Evolutionary conservation across 306 rosid genomes (phyloP).

Genomic region (Corylus heterophylla): DNA sequence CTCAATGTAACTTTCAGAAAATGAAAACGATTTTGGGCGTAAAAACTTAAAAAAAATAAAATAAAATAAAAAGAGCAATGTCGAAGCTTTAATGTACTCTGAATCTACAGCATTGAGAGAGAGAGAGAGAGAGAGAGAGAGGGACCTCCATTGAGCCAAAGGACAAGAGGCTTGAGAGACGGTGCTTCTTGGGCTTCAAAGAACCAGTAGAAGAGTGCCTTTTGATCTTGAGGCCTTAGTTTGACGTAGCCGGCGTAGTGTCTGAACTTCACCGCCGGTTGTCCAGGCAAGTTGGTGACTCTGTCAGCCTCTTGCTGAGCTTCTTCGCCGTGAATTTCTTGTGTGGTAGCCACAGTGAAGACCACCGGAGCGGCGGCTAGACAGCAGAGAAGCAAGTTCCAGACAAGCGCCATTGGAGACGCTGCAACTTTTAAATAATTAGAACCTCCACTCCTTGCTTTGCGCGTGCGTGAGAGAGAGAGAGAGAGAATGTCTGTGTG

Average conservation of each 20-base stretch:
- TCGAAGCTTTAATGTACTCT: not conserved
- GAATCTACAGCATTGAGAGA: not conserved
- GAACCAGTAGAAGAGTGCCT: conserved; percentile 77
- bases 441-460: not conserved
- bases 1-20: too few species aligned
- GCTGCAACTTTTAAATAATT: not conserved
- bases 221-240: conserved; percentile 27
- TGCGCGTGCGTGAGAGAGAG: not conserved
- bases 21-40: too few species aligned
- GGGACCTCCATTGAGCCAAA: conserved; percentile 79
- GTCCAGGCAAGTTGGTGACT: conserved; percentile 57
- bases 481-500: not conserved
- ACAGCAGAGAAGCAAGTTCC: conserved; percentile 1
- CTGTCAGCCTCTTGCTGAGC: conserved; percentile 45
- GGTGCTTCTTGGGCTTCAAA: conserved; percentile 57
- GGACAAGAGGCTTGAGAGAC: conserved; percentile 51
- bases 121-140: not conserved
- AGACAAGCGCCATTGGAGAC: not conserved
- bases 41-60: too few species aligned
- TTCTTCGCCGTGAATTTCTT: not conserved
- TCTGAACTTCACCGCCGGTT: conserved; percentile 51
- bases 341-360: not conserved
- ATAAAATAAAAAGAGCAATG: too few species aligned
- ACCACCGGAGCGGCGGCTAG: not conserved
- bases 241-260: conserved; percentile 68